These are phyloP conservation scores for Podosphaera leucotricha DNA, from an alignment of 2,329 filamentous ascomycete genomes.

Conservation along the genomic window DNA sequence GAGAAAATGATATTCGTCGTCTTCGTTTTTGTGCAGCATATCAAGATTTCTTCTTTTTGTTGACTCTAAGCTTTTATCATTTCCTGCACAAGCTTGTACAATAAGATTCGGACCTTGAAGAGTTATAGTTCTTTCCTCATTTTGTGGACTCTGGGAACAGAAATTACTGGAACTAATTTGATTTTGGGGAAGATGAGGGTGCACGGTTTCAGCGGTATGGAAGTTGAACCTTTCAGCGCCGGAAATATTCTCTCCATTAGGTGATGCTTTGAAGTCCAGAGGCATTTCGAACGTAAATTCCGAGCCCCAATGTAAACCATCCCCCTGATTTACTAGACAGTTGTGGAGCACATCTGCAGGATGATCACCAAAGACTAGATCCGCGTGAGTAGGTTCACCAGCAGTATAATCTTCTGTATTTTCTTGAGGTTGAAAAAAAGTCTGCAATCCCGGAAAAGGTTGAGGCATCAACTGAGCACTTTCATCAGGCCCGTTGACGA, in stretches of 20 bases:
- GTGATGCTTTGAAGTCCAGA: slow-evolving; percentile 33
- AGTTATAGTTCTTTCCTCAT: slow-evolving; percentile 8
- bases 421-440: slow-evolving; percentile 4
- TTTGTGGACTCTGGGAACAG: slow-evolving; percentile 29
- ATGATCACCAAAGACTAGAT: slow-evolving; percentile 12
- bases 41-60: slow-evolving; percentile 33
- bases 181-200: slow-evolving; percentile 16
- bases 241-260: slow-evolving; percentile 32
- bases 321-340: slow-evolving; percentile 13
- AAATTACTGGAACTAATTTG: slow-evolving; percentile 35
- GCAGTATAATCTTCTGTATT: slow-evolving; percentile 7
- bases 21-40: slow-evolving; percentile 23
- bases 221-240: slow-evolving; percentile 30
- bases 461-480: slow-evolving; percentile 11
- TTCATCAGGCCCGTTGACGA: slow-evolving; percentile 5
- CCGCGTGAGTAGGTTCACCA: slow-evolving; percentile 8
- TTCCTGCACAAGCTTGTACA: slow-evolving; percentile 9
- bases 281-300: slow-evolving; percentile 36
- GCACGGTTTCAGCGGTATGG: slow-evolving; percentile 31
- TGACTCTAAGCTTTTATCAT: slow-evolving; percentile 20
- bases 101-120: slow-evolving; percentile 5
- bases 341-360: slow-evolving; percentile 4
- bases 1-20: slow-evolving; percentile 14
- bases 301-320: slow-evolving; percentile 38
- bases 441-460: slow-evolving; percentile 3